These are phyloP conservation scores for Zygosaccharomyces bisporus DNA, from an alignment of 805 yeast species.

Conservation along the genomic window DNA sequence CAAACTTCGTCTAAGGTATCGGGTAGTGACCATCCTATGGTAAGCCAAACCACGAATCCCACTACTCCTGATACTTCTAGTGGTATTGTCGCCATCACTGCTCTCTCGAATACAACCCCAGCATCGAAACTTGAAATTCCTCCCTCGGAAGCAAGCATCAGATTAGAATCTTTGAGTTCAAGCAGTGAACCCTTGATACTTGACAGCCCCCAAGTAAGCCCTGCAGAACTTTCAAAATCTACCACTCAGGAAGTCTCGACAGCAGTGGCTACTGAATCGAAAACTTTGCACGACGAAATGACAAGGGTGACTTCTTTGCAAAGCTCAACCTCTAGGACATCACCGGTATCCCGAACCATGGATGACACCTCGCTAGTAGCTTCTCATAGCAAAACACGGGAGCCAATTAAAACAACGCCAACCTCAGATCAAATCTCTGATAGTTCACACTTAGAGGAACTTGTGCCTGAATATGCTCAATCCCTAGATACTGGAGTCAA, in stretches of 20 bases:
- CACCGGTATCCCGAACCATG: neutral
- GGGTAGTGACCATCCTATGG: too few species aligned
- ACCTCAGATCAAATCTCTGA: conserved; percentile 10
- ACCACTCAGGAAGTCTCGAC: neutral
- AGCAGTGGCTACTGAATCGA: neutral
- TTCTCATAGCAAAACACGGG: neutral
- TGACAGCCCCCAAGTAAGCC: neutral
- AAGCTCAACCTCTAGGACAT: too few species aligned
- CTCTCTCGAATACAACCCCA: neutral
- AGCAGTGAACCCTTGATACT: neutral
- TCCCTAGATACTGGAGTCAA: conserved; percentile 11
- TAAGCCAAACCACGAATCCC: too few species aligned
- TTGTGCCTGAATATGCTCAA: conserved; percentile 8
- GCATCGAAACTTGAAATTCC: neutral
- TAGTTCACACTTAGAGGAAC: neutral
- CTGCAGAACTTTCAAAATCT: neutral
- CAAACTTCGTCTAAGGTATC: too few species aligned
- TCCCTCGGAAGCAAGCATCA: neutral
- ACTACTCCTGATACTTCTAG: too few species aligned
- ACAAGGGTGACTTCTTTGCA: too few species aligned
- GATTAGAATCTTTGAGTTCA: neutral
- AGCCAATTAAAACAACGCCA: conserved; percentile 7
- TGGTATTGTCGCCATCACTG: too few species aligned
- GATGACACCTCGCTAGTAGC: neutral
- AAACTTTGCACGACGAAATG: too few species aligned